Base-by-base conservation (phyloP, 495 filamentous ascomycete genomes). In the Zalerion maritima region DNA sequence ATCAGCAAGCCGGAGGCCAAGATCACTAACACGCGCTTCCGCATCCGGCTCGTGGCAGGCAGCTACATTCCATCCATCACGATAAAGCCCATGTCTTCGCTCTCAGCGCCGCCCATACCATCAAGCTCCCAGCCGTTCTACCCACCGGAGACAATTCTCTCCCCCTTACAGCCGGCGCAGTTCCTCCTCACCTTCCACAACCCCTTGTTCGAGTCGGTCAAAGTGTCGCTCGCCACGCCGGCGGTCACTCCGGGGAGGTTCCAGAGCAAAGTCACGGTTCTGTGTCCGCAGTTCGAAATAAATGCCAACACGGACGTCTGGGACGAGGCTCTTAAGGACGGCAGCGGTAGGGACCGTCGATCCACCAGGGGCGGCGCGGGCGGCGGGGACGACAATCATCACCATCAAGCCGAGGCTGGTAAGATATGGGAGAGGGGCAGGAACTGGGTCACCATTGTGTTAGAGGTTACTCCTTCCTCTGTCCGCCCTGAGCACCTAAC, bases 271-370 rank as follows among this genome's bases (percentile, higher is more conserved):
- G 82, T 96, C 37, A 94, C 87, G 4, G 79, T 97, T 21, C 66
- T 96, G 7, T 94, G 85, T 45, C 89, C 89, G 4, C 74, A 92
- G 38, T 96, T 97, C 55, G 81, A 91, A 16, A 76, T 97, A 29
- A 89, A 89, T 34, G 81, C 91, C 24, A 94, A 89, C 51, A 83
- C 81, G 18, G 89, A 97, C 48, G 79, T 85, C 14, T 94, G 89
- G 78, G 89, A 94, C 39, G 89, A 96, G 42, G 89, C 85, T 3
- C 60, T 94, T 5, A 58, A 58, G 13, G 58, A 69, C 13, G 49
- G 49, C 18, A 47, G 45, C 2, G 45, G 43, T n/a, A 45, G 54
- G 34, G 42, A 61, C 42, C 36, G 57, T 38, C 27, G 59, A 40
- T 26, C 58, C 26, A 42, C 45, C 13, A 50, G 47, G 42, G 51